Conservation (phyloP, 805 yeast genomes). For the Metschnikowia colocasiae region DNA sequence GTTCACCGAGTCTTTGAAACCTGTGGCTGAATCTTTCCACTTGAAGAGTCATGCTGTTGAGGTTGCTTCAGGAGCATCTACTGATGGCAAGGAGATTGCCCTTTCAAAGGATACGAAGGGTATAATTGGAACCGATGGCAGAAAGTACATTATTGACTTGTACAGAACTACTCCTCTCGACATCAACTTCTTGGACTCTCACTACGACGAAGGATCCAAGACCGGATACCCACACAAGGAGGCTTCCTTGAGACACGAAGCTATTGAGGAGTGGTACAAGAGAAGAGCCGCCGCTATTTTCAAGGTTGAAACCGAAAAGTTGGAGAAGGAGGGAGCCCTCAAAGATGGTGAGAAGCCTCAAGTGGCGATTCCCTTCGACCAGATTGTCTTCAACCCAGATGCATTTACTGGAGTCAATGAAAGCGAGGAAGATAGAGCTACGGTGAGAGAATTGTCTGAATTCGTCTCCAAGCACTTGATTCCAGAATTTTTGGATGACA, state of each 20-base stretch:
- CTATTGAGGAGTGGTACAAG: conserved; percentile 88
- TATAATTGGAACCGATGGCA: conserved; percentile 76
- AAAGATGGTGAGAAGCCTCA: conserved; percentile 44
- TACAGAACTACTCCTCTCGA: conserved; percentile 84
- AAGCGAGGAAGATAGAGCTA: conserved; percentile 51
- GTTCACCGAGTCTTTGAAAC: conserved; percentile 54
- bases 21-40: conserved; percentile 72
- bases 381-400: conserved; percentile 74
- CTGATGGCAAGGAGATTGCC: conserved; percentile 44
- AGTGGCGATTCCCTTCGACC: conserved; percentile 49
- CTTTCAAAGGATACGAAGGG: conserved; percentile 84
- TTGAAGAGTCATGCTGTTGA: conserved; percentile 64
- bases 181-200: conserved; percentile 64
- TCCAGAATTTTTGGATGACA: conserved; percentile 56
- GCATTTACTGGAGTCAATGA: conserved; percentile 49
- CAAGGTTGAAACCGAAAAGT: conserved; percentile 46
- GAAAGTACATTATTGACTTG: conserved; percentile 80
- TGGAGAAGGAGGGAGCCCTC: conserved; percentile 35
- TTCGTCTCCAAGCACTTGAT: conserved; percentile 58
- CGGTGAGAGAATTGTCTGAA: conserved; percentile 65
- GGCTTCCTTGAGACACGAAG: conserved; percentile 77
- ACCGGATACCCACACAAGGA: conserved; percentile 80
- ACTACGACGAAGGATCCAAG: conserved; percentile 35
- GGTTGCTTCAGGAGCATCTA: conserved; percentile 40
- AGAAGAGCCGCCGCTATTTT: conserved; percentile 54